Evolutionary conservation across 805 yeast species (phyloP).

Genomic region (Barnettozyma wickerhamii): DNA sequence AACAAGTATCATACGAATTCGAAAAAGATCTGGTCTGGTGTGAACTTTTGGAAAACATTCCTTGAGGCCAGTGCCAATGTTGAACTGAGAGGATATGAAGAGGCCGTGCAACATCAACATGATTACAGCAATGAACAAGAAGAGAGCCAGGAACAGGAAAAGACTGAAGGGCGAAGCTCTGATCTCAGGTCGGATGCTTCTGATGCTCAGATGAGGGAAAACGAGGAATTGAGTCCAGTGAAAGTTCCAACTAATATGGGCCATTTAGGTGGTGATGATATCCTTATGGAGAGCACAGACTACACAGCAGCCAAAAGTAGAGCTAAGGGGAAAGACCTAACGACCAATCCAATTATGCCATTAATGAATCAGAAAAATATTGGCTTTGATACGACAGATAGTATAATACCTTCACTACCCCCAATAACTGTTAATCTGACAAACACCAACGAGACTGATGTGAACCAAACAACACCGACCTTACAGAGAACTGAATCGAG

Average conservation of each 20-base stretch:
- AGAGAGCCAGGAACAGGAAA: neutral
- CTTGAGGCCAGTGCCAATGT: conserved; percentile 73
- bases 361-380: conserved; percentile 10
- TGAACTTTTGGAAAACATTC: conserved; percentile 72
- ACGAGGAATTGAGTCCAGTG: conserved; percentile 26
- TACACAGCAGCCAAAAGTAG: conserved; percentile 15
- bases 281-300: conserved; percentile 21
- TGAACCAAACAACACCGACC: conserved; percentile 25
- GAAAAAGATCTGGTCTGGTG: conserved; percentile 58
- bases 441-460: conserved; percentile 24
- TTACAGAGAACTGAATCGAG: conserved; percentile 15
- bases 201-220: conserved; percentile 9
- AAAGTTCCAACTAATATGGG: conserved; percentile 16
- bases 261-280: conserved; percentile 9
- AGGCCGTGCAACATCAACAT: conserved; percentile 20
- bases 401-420: conserved; percentile 23
- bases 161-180: neutral
- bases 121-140: neutral
- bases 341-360: conserved; percentile 27
- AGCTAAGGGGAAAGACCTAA: conserved; percentile 2
- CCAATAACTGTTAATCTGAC: conserved; percentile 22
- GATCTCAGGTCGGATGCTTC: conserved; percentile 12
- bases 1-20: conserved; percentile 56
- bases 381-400: conserved; percentile 26
- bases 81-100: conserved; percentile 51